Evolutionary conservation across 1,284 basidiomycete genomes (phyloP).

Genomic region (Rhodotorula glutinis): DNA sequence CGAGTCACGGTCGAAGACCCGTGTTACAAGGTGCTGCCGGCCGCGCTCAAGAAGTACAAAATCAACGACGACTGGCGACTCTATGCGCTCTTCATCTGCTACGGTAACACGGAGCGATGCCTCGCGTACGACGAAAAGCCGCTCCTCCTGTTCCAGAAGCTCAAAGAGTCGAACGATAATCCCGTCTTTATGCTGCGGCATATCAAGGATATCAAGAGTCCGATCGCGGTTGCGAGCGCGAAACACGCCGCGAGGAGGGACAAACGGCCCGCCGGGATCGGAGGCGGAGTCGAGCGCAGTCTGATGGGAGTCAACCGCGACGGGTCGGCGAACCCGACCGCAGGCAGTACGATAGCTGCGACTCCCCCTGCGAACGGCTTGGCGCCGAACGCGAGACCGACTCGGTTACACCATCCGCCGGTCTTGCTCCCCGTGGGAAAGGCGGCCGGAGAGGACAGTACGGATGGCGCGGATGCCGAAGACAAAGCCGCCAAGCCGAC

Average conservation of each 20-base stretch:
- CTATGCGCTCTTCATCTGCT: slow-evolving; percentile 99
- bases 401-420: slow-evolving; percentile 46
- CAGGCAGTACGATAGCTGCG: neutral
- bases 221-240: slow-evolving; percentile 88
- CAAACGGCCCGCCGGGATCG: slow-evolving; percentile 38
- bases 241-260: slow-evolving; percentile 72
- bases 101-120: slow-evolving; percentile 89
- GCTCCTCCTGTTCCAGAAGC: slow-evolving; percentile 88
- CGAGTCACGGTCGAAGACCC: slow-evolving; percentile 82
- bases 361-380: slow-evolving; percentile 10
- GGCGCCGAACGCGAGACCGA: slow-evolving; percentile 36
- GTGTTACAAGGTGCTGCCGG: slow-evolving; percentile 95
- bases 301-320: slow-evolving; percentile 28
- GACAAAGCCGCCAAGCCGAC: slow-evolving; percentile 37
- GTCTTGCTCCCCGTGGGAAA: slow-evolving; percentile 45
- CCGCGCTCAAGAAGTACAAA: slow-evolving; percentile 96
- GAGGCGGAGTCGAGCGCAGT: slow-evolving; percentile 30
- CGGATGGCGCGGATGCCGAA: slow-evolving; percentile 34
- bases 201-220: slow-evolving; percentile 95
- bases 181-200: slow-evolving; percentile 99
- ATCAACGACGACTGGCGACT: slow-evolving; percentile 99
- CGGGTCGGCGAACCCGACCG: slow-evolving; percentile 1
- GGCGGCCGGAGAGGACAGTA: slow-evolving; percentile 14
- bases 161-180: slow-evolving; percentile 95
- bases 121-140: slow-evolving; percentile 98